A percentile compares a stretch with the other conserved stretches of the same genome.
phyloP scores from a whole-genome alignment of 495 filamentous ascomycete species.

The Parachaetomium inaequale region DNA sequence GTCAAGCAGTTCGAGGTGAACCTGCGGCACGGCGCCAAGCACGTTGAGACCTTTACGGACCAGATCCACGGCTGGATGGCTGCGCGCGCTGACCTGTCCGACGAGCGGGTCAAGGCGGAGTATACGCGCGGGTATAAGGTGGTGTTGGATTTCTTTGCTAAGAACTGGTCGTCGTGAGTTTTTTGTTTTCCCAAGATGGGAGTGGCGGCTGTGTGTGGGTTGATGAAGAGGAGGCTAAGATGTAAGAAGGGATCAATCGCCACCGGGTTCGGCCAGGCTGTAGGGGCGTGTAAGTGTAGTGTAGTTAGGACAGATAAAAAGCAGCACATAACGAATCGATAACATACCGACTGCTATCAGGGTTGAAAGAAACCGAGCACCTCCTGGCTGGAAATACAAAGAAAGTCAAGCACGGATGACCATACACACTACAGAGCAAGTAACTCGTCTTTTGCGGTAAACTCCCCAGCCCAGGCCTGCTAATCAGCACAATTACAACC shows the following conservation, averaged over 20 bases:
- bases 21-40: conserved; percentile 60
- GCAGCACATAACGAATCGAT: not conserved
- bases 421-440: not conserved
- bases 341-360: too few species aligned
- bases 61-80: conserved; percentile 95
- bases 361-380: too few species aligned
- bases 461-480: too few species aligned
- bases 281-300: not conserved
- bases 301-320: not conserved
- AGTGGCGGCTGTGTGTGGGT: not conserved
- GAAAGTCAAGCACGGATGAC: not conserved
- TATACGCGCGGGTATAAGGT: conserved; percentile 77
- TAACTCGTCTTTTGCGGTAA: too few species aligned
- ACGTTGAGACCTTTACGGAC: conserved; percentile 74
- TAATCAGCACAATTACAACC: not conserved
- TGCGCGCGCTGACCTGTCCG: conserved; percentile 64
- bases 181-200: not conserved
- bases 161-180: conserved; percentile 50
- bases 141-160: conserved; percentile 68
- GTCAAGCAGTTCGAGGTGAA: conserved; percentile 69
- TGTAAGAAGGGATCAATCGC: not conserved
- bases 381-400: too few species aligned
- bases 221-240: conserved; percentile 5
- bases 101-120: conserved; percentile 65
- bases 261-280: not conserved